Conservation (phyloP, 768 basidiomycete genomes). For the Guyanaporus albipodus region DNA sequence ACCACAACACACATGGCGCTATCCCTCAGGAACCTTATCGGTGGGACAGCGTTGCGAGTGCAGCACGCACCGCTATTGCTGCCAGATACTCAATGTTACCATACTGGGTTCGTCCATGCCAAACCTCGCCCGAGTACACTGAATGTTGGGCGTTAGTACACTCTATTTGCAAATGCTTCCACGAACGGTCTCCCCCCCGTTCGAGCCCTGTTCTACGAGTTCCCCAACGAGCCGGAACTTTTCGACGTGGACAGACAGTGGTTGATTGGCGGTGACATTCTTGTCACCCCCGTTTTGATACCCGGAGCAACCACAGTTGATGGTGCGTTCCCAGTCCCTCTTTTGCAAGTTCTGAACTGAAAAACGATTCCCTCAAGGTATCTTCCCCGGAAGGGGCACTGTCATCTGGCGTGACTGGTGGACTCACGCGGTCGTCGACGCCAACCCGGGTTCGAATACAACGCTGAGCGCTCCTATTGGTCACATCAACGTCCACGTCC, state of each 20-base stretch:
- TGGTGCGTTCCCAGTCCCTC: slow-evolving; percentile 37
- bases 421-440: slow-evolving; percentile 53
- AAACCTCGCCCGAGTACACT: too few relatives aligned
- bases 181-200: slow-evolving; percentile 59
- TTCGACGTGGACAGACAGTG: slow-evolving; percentile 65
- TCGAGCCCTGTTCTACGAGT: slow-evolving; percentile 74
- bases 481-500: slow-evolving; percentile 71
- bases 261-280: slow-evolving; percentile 57
- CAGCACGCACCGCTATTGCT: slow-evolving; percentile 64
- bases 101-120: too few relatives aligned
- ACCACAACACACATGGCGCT: slow-evolving; percentile 55
- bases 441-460: slow-evolving; percentile 37
- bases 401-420: slow-evolving; percentile 74
- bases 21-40: slow-evolving; percentile 71
- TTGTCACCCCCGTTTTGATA: slow-evolving; percentile 71
- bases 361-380: slow-evolving; percentile 35
- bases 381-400: slow-evolving; percentile 59
- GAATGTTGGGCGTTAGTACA: too few relatives aligned
- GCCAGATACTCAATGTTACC: slow-evolving; percentile 66
- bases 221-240: slow-evolving; percentile 63
- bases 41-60: slow-evolving; percentile 73
- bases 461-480: slow-evolving; percentile 64
- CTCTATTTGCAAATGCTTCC: slow-evolving; percentile 65
- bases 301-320: slow-evolving; percentile 67
- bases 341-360: slow-evolving; percentile 13